Evolutionary conservation across 106 monocot genomes (phyloP), one percentile per base, ranked within the genome.

Genomic region (Acanthochlamys bracteata): DNA sequence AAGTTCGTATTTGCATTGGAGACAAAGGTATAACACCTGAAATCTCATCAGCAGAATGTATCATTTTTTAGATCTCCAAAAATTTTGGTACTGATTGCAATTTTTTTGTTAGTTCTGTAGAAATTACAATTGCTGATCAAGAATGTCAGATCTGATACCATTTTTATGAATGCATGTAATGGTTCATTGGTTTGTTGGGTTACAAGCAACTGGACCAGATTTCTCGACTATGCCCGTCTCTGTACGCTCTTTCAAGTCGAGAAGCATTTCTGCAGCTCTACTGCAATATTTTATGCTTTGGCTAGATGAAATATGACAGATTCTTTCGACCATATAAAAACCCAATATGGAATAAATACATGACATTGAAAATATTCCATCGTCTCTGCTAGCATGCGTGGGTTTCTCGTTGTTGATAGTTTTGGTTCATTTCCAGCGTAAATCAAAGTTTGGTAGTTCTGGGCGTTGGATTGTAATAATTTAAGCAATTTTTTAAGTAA

Each of bases 361-460:
- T 33, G 33, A 33, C 33, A 33, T 33, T 33, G 6, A 3, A 33
- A 3, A 6, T 33, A 3, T 33, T 33, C 33, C 6, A 33, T 33
- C 33, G 1, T 33, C 33, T 33, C 33, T 3, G 33, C 1, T n/a
- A 33, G 6, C 33, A 33, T 33, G 33, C 6, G 1, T 82, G 33
- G 88, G 88, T 67, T 77, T 88, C 86, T 81, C 79, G 20, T 25
- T 65, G 10, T 73, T 66, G 69, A 92, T 84, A 73, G 73, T 57
- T 59, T 87, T 92, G 19, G 87, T 92, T 1, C 86, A 67, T 64
- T 86, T 92, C 91, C 91, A 92, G 8, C 93, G 85, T 43, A 93
- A 85, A 66, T 93, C 76, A 65, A 73, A 76, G 78, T 93, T 85
- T 2, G 93, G 93, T 3, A 89, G 93, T 54, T 93, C 87, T 12